Base-by-base conservation (phyloP, 2,329 filamentous ascomycete species). In the Talaromyces sp. region DNA sequence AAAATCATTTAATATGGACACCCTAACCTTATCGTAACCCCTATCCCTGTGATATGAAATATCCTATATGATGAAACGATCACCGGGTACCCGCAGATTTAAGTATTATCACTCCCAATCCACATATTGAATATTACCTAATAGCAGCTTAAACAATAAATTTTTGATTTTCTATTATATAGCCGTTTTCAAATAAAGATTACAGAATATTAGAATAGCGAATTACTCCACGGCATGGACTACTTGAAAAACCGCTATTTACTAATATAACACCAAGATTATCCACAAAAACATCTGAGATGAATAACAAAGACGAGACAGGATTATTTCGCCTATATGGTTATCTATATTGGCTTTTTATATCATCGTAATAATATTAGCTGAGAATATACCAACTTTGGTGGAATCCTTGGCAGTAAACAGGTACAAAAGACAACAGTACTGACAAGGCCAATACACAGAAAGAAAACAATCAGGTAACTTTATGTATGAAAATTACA, bases 31-130 rank as follows among this genome's bases (percentile, higher is more conserved):
- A 27, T 27, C 24, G 24, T 52, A 52, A 54, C 51, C 44, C 45
- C 52, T 44, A 53, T 56, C 54, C 54, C 50, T 46, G 47, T 55
- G 56, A 55, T 19, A 54, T 55, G 52, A 58, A 58, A 55, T 49
- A 44, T 52, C 55, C 49, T 50, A 19, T 47, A 39, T 53, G 49
- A 19, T 55, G 50, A 55, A 58, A 58, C 50, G 45, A 32, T 47
- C 43, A 32, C 47, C 11, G 49, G 43, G 55, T 55, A 58, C 52
- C 47, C 53, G 29, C 49, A 51, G 11, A 47, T 55, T 55, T 30
- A 41, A 55, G 49, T 39, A 20, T 40, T 16, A 22, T 46, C 47
- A 58, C 17, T 55, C 49, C 40, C 29, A 51, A 52, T 39, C 16
- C 22, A 53, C 39, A 51, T 36, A 16, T 49, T 49, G 30, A 42